These are phyloP conservation scores for Pterocarpus santalinus DNA, from an alignment of 306 rosid species.

Conservation along the genomic window DNA sequence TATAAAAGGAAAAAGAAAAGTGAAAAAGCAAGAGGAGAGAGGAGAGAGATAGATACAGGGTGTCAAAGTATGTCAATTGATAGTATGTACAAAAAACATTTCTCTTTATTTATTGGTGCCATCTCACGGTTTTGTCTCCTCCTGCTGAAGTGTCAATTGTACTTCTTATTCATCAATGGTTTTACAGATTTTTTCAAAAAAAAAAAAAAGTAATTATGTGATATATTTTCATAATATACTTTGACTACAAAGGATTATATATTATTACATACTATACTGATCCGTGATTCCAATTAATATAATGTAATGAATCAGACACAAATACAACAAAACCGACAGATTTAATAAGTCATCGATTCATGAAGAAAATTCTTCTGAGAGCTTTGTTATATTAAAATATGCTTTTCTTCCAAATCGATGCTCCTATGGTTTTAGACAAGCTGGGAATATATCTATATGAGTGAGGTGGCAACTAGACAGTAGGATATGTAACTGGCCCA, in stretches of 20 bases:
- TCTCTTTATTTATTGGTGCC: no score
- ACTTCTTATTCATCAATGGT: background rate
- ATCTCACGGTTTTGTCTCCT: no score
- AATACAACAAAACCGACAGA: background rate
- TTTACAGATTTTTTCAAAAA: background rate
- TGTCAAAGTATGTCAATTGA: no score
- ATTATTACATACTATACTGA: background rate
- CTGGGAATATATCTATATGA: background rate
- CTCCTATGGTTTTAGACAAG: background rate
- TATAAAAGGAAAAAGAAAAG: no score
- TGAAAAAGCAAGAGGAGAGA: no score
- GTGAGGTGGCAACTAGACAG: slow-evolving; percentile 23
- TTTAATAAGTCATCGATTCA: background rate
- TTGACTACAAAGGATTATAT: background rate
- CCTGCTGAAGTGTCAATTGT: no score
- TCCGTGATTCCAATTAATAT: no score
- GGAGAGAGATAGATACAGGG: no score
- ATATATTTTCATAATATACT: background rate
- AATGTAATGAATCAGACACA: background rate
- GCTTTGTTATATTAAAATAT: background rate
- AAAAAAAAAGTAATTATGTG: background rate
- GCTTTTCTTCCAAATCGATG: background rate
- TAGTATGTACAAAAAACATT: no score
- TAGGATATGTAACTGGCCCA: background rate
- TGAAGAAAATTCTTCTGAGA: background rate